Evolutionary conservation across 179 eudicot genomes (phyloP).

Genomic region (Carnegiea gigantea): DNA sequence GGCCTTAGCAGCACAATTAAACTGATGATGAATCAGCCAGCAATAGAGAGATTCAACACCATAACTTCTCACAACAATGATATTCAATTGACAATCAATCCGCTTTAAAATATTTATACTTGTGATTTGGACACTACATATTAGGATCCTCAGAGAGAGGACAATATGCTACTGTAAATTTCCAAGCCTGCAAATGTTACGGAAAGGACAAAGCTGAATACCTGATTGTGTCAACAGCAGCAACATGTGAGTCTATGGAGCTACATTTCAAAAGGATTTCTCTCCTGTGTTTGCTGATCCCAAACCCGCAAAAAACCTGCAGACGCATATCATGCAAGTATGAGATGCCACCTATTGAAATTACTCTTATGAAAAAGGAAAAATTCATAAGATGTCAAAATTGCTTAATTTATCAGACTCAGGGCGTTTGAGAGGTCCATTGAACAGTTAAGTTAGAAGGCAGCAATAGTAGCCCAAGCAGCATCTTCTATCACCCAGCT

Average conservation of each 20-base stretch:
- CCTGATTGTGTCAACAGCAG: slow-evolving; percentile 22
- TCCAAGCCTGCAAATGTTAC: neutral
- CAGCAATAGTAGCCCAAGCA: neutral
- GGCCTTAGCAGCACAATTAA: too few species aligned
- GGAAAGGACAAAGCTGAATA: slow-evolving; percentile 11
- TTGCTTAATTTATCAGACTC: neutral
- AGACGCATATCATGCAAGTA: slow-evolving; percentile 21
- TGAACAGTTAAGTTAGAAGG: neutral
- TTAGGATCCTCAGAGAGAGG: neutral
- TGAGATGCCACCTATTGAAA: slow-evolving; percentile 16
- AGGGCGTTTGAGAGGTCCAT: neutral
- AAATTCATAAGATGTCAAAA: neutral
- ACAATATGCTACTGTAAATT: neutral
- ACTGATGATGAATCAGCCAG: neutral
- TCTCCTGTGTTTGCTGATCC: slow-evolving; percentile 84
- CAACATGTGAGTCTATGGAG: slow-evolving; percentile 12
- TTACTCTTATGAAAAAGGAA: neutral
- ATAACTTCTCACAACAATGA: neutral
- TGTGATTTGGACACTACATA: neutral
- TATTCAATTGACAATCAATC: neutral
- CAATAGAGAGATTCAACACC: neutral
- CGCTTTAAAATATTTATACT: neutral
- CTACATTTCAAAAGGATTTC: slow-evolving; percentile 61
- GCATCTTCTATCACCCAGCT: slow-evolving; percentile 5
- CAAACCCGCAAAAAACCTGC: slow-evolving; percentile 70